phyloP scores from a whole-genome alignment of 495 filamentous ascomycete genomes.

The Chaetomium fimeti region DNA sequence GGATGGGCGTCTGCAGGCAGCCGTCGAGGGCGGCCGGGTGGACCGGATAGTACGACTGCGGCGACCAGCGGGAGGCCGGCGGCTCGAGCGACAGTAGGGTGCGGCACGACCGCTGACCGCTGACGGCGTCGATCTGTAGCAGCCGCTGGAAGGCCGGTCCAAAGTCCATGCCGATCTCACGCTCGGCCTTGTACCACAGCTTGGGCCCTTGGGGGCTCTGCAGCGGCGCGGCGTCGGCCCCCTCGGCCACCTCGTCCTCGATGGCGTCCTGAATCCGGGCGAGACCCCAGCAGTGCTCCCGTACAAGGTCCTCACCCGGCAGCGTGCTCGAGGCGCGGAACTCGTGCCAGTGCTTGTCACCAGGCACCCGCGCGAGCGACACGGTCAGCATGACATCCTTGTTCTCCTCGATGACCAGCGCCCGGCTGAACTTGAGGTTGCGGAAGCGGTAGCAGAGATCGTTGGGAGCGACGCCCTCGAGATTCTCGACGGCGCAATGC shows the following conservation, averaged over 20 bases:
- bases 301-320: not conserved
- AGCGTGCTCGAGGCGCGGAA: not conserved
- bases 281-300: slow-evolving; percentile 12
- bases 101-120: not conserved
- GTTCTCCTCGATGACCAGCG: slow-evolving; percentile 1
- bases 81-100: slow-evolving; percentile 15
- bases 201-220: not conserved
- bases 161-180: slow-evolving; percentile 30
- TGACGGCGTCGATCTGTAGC: slow-evolving; percentile 24
- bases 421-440: not conserved
- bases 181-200: slow-evolving; percentile 35
- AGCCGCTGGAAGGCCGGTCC: slow-evolving; percentile 32
- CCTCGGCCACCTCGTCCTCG: not conserved
- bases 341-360: not conserved
- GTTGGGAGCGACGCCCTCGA: not conserved
- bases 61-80: slow-evolving; percentile 20
- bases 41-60: slow-evolving; percentile 35
- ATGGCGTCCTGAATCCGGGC: not conserved
- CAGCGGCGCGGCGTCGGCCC: slow-evolving; percentile 1
- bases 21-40: slow-evolving; percentile 43
- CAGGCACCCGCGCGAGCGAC: not conserved
- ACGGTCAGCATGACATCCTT: not conserved
- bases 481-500: not conserved
- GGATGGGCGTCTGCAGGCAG: slow-evolving; percentile 32
- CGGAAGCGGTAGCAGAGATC: not conserved